These are phyloP conservation scores for Bipolaris oryzae DNA, from an alignment of 2,329 filamentous ascomycete species.

Conservation along the genomic window DNA sequence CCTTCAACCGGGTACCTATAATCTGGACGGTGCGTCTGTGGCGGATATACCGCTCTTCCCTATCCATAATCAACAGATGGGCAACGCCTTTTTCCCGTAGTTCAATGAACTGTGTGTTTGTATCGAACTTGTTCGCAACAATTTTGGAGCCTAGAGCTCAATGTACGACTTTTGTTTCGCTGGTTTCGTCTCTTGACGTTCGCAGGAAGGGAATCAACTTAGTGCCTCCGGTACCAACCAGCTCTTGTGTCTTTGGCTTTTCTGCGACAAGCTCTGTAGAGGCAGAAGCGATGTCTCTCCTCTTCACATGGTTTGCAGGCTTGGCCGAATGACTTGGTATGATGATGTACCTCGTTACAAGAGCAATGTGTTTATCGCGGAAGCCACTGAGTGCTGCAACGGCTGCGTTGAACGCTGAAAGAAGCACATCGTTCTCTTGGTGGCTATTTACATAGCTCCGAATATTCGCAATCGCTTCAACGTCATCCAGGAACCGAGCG, in stretches of 20 bases:
- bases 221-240: slow-evolving; percentile 60
- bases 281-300: slow-evolving; percentile 54
- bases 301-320: slow-evolving; percentile 26
- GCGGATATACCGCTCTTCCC: slow-evolving; percentile 43
- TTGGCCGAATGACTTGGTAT: slow-evolving; percentile 47
- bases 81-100: slow-evolving; percentile 16
- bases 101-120: background rate
- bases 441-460: slow-evolving; percentile 51
- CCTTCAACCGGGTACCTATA: slow-evolving; percentile 39
- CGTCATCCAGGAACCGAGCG: slow-evolving; percentile 56
- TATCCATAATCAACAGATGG: slow-evolving; percentile 36
- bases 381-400: slow-evolving; percentile 55
- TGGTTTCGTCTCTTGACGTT: slow-evolving; percentile 59
- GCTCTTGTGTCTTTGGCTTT: slow-evolving; percentile 43
- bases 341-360: slow-evolving; percentile 61
- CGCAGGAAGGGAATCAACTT: slow-evolving; percentile 60
- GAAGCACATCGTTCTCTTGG: slow-evolving; percentile 43
- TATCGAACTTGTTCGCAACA: background rate
- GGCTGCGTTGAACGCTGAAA: slow-evolving; percentile 55
- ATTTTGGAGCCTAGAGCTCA: background rate
- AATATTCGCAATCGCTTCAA: slow-evolving; percentile 55
- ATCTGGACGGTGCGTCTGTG: slow-evolving; percentile 35
- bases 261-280: slow-evolving; percentile 49
- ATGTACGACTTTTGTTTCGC: slow-evolving; percentile 42
- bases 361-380: slow-evolving; percentile 59